Evolutionary conservation across 768 basidiomycete species (phyloP).

Genomic region (Tylopilus felleus): DNA sequence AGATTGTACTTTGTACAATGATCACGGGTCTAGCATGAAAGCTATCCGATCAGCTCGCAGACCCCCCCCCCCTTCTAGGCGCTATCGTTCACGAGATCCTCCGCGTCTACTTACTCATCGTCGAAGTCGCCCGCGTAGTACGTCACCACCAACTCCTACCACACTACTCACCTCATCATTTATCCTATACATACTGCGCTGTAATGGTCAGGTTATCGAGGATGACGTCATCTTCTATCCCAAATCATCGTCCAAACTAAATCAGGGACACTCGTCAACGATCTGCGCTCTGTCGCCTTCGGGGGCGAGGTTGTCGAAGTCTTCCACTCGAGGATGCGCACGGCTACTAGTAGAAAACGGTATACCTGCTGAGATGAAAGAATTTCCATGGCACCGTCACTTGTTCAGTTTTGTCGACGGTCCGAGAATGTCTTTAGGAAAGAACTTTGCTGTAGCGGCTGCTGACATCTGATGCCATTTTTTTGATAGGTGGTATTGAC

Average conservation of each 20-base stretch:
- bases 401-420: slow-evolving; percentile 50
- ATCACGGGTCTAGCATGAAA: neutral
- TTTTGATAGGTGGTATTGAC: slow-evolving; percentile 38
- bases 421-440: slow-evolving; percentile 47
- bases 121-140: slow-evolving; percentile 18
- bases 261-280: slow-evolving; percentile 37
- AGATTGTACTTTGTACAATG: neutral
- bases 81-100: slow-evolving; percentile 45
- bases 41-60: too few relatives aligned
- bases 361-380: slow-evolving; percentile 30
- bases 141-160: neutral
- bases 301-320: slow-evolving; percentile 61
- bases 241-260: slow-evolving; percentile 41
- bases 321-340: slow-evolving; percentile 44
- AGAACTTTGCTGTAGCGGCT: slow-evolving; percentile 36
- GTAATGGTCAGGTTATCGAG: slow-evolving; percentile 41
- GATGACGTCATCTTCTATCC: slow-evolving; percentile 60
- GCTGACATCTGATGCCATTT: neutral
- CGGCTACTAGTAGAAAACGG: slow-evolving; percentile 17
- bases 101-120: slow-evolving; percentile 40
- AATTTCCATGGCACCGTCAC: slow-evolving; percentile 47
- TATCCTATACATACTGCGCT: neutral
- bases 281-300: slow-evolving; percentile 42
- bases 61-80: slow-evolving; percentile 45
- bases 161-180: neutral